Evolutionary conservation across 202 grass and related monocot genomes (phyloP), one percentile per base, ranked within the genome.

Genomic region (Zoysia matrella): DNA sequence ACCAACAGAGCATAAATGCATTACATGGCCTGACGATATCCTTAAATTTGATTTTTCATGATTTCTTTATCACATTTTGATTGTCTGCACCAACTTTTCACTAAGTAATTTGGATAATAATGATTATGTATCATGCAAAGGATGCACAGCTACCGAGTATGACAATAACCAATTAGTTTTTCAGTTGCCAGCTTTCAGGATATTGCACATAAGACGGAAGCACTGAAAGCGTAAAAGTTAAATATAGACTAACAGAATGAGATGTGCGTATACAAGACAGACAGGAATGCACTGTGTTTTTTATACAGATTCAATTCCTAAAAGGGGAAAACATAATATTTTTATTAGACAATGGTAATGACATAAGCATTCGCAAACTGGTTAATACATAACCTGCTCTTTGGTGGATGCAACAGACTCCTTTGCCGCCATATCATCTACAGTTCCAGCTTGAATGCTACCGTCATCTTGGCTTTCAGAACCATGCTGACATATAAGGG

Each of bases 401-500:
- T 30, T 30, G 22, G 22, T 30, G 22, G 22, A 30, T 30, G 22
- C 22, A 30, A 30, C 22, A 30, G 22, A 30, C 22, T 30, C 22
- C 22, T 30, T 30, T 30, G 22, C 22, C 22, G 22, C 22, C 22
- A 30, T 30, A 30, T 30, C 22, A 30, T 30, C 22, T 30, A 30
- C 22, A 82, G 50, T 72, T 74, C 3, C 76, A 56, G 65, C 66
- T 86, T 82, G 56, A 69, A 57, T 71, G 4, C 40, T 65, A 50
- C 49, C 56, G 0, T 44, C 67, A 80, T 69, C 71, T 78, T 84
- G 61, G 13, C 41, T 78, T 84, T 84, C 56, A 52, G 79, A 58
- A 47, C 67, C 53, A 80, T 70, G 87, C 84, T 92, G 69, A 80
- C 62, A 76, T 30, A 80, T 49, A 77, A 70, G 22, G 22, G 22